Evolutionary conservation across 202 grass and related monocot genomes (phyloP), one percentile per base, ranked within the genome.

Genomic region (Setaria viridis): DNA sequence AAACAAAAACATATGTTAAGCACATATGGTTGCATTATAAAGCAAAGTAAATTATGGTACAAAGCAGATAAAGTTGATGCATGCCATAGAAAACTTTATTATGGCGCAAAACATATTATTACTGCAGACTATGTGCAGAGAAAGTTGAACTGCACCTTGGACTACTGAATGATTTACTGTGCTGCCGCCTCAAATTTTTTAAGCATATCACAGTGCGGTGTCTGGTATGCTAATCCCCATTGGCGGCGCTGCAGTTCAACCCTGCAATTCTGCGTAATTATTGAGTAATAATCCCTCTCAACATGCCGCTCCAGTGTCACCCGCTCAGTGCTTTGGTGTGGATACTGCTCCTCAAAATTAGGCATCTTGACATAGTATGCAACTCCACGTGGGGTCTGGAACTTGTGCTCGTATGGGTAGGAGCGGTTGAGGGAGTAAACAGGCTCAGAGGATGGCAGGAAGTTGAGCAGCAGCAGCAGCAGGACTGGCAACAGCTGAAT

Each of bases 321-420:
- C 55, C 93, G 86, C 50, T 98, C 86, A 47, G 79, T 78, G 85
- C 97, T 97, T 65, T 88, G 84, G 39, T 90, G 79, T 64, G 97
- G 97, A 83, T 97, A 99, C 53, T 99, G 90, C 77, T 99, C 86
- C 78, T 99, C 94, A 35, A 97, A 99, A 53, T 99, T 91, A 32
- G 85, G 21, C 59, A 90, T 48, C 83, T 94, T 96, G 55, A 96
- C 91, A 85, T 88, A 97, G 80, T 91, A 96, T 58, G 82, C 2
- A 49, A 95, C 87, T 76, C 94, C 94, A 0, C 81, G 90, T 54
- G 84, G 60, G 25, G 97, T 99, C 68, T 91, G 90, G 37, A 94
- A 80, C 78, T 93, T 94, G 41, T 97, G 80, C 45, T 97, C 92
- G 63, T 91, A 97, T 49, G 92, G 85, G 67, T 97, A 90, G 1